Conservation (phyloP, 176 grass and related monocot genomes). For the Pontederia crassipes region DNA sequence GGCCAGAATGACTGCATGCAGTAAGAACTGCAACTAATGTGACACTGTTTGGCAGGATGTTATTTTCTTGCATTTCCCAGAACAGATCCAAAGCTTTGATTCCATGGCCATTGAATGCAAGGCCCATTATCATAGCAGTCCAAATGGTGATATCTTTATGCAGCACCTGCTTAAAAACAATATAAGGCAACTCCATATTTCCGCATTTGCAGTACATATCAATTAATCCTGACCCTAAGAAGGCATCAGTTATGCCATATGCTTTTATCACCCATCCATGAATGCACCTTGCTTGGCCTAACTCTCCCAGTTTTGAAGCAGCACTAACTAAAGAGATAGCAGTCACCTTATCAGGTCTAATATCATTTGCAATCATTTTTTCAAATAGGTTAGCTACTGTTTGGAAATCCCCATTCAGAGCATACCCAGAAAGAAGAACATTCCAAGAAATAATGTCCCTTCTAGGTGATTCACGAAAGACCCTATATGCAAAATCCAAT, state of each 20-base stretch:
- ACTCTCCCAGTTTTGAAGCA: slow-evolving; percentile 12
- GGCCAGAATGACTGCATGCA: slow-evolving; percentile 39
- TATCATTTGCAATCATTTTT: slow-evolving; percentile 19
- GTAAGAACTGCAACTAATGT: slow-evolving; percentile 45
- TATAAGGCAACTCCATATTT: slow-evolving; percentile 18
- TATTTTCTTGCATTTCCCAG: slow-evolving; percentile 10
- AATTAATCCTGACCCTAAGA: slow-evolving; percentile 41
- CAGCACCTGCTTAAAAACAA: slow-evolving; percentile 25
- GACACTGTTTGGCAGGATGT: slow-evolving; percentile 24
- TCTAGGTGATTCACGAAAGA: slow-evolving; percentile 30
- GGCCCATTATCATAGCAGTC: slow-evolving; percentile 43
- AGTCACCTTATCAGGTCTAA: slow-evolving; percentile 37
- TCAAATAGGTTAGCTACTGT: slow-evolving; percentile 15
- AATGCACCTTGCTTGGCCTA: slow-evolving; percentile 27
- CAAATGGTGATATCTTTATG: slow-evolving; percentile 46
- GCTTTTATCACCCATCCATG: slow-evolving; percentile 36
- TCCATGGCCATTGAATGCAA: slow-evolving; percentile 47
- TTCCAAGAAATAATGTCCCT: slow-evolving; percentile 51
- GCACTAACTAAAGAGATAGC: slow-evolving; percentile 28
- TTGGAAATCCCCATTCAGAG: slow-evolving; percentile 14
- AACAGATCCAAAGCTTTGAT: slow-evolving; percentile 8
- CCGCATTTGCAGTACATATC: slow-evolving; percentile 56
- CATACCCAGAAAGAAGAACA: slow-evolving; percentile 30
- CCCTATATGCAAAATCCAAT: slow-evolving; percentile 28
- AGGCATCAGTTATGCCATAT: slow-evolving; percentile 26